phyloP scores from a whole-genome alignment of 768 basidiomycete species.

The Neoboletus magnificus region DNA sequence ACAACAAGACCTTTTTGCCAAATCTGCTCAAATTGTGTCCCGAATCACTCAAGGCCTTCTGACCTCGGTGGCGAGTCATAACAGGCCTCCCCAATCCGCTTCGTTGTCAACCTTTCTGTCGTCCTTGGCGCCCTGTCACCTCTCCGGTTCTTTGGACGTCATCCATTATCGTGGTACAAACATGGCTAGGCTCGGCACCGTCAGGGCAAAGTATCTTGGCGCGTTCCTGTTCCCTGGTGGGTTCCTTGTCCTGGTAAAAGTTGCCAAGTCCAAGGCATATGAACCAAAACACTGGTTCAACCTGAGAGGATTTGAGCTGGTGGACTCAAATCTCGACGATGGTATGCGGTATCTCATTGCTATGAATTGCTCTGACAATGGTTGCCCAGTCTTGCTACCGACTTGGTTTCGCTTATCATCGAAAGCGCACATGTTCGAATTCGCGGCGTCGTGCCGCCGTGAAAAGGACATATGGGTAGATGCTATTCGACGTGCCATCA shows the following conservation, averaged over 20 bases:
- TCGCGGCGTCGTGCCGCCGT: constrained; percentile 77
- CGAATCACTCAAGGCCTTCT: constrained; percentile 49
- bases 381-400: constrained; percentile 63
- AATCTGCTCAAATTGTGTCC: constrained; percentile 65
- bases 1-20: constrained; percentile 57
- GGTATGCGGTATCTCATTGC: constrained; percentile 52
- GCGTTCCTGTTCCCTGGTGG: constrained; percentile 86
- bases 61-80: constrained; percentile 24
- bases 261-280: constrained; percentile 74
- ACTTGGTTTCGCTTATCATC: constrained; percentile 75
- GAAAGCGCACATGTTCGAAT: constrained; percentile 73
- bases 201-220: constrained; percentile 83
- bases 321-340: constrained; percentile 66
- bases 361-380: constrained; percentile 3
- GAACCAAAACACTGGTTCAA: constrained; percentile 89
- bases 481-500: constrained; percentile 55
- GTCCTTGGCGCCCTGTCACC: constrained; percentile 72
- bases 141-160: constrained; percentile 87
- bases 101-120: constrained; percentile 58
- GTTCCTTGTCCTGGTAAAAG: constrained; percentile 85
- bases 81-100: constrained; percentile 33
- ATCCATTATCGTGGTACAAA: constrained; percentile 61
- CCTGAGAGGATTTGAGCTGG: constrained; percentile 66
- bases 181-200: constrained; percentile 42
- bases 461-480: constrained; percentile 89